phyloP scores from a whole-genome alignment of 2,329 filamentous ascomycete genomes.

The Endocalyx cinctus region DNA sequence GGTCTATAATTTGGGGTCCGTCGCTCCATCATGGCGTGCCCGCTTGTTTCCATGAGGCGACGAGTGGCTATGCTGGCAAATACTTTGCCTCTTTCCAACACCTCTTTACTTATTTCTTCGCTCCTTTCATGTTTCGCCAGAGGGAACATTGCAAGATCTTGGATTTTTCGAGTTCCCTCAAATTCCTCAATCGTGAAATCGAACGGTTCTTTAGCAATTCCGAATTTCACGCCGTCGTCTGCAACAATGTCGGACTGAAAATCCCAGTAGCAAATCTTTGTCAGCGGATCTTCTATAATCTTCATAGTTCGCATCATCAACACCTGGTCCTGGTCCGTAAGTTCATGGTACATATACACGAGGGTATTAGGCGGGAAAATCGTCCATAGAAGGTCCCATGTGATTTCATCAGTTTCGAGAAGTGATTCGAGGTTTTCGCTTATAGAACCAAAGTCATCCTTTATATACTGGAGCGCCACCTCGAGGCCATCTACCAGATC shows the following conservation, averaged over 20 bases:
- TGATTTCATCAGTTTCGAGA: no score
- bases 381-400: slow-evolving; percentile 48
- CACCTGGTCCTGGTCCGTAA: no score
- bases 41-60: slow-evolving; percentile 41
- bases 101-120: slow-evolving; percentile 26
- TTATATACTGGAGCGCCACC: no score
- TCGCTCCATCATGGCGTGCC: slow-evolving; percentile 29
- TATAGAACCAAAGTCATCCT: no score
- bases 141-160: slow-evolving; percentile 38
- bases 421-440: no score
- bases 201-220: slow-evolving; percentile 36
- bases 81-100: slow-evolving; percentile 36
- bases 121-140: slow-evolving; percentile 37
- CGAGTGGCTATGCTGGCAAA: slow-evolving; percentile 43
- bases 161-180: slow-evolving; percentile 41
- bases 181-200: slow-evolving; percentile 37
- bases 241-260: slow-evolving; percentile 33
- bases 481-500: no score
- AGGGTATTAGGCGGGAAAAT: slow-evolving; percentile 43
- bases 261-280: slow-evolving; percentile 35
- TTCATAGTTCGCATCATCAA: no score
- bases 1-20: slow-evolving; percentile 27
- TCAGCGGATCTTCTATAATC: no score
- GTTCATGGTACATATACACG: slow-evolving; percentile 35
- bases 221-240: slow-evolving; percentile 35